phyloP scores from a whole-genome alignment of 2,329 filamentous ascomycete species.

The Botryosphaeria dothidea region DNA sequence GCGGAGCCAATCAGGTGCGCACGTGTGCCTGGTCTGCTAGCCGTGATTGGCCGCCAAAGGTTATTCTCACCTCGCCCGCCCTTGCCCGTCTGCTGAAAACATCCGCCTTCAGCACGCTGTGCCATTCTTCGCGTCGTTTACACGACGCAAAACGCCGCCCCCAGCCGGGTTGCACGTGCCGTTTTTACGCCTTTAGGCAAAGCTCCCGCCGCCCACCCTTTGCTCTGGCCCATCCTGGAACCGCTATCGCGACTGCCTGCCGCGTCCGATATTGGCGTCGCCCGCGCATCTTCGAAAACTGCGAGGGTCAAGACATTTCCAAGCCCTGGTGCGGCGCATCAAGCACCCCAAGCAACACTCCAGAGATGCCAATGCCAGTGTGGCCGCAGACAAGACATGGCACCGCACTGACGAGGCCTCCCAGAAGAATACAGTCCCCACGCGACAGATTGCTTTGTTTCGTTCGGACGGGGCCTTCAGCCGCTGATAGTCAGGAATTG shows the following conservation, averaged over 20 bases:
- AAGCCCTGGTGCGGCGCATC: neutral
- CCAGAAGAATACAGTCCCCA: neutral
- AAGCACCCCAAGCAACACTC: neutral
- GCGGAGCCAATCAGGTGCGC: neutral
- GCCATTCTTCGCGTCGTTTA: neutral
- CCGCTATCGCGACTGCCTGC: neutral
- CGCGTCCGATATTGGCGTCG: neutral
- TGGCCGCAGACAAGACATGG: neutral
- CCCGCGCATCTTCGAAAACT: neutral
- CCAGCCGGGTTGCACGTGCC: neutral
- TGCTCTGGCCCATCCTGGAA: neutral
- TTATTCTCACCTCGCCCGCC: slow-evolving; percentile 1
- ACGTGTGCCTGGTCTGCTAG: neutral
- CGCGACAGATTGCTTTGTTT: neutral
- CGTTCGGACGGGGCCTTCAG: neutral
- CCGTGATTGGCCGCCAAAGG: neutral
- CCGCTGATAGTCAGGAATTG: neutral
- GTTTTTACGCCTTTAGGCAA: neutral
- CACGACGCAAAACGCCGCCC: neutral
- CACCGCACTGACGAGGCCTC: neutral
- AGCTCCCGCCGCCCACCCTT: neutral
- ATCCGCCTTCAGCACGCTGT: neutral
- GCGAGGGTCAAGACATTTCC: neutral
- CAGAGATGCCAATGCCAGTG: neutral
- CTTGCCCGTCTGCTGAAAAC: neutral